Conservation (phyloP, 257 asterid species). For the Agastache rugosa region DNA sequence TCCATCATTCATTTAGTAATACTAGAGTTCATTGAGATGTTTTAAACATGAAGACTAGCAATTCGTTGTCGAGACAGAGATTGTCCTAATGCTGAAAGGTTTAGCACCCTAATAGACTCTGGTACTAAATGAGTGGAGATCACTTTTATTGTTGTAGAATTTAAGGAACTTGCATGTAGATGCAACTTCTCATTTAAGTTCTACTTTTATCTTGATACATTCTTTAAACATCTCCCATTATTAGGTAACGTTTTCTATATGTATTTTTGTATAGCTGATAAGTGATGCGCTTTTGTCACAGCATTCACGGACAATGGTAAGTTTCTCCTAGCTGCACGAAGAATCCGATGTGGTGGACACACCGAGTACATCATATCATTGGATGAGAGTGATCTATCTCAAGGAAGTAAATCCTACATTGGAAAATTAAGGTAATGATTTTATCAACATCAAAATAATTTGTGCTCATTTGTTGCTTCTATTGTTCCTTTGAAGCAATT, state of each 20-base stretch:
- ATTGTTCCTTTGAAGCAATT: not conserved
- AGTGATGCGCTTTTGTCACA: conserved; percentile 47
- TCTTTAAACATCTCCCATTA: conserved; percentile 5
- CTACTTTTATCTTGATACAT: not conserved
- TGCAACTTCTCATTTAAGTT: not conserved
- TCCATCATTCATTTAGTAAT: not conserved
- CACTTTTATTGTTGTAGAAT: not conserved
- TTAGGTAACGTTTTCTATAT: not conserved
- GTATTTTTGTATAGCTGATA: conserved; percentile 3
- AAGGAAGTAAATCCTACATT: conserved; percentile 86
- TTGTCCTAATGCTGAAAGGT: not conserved
- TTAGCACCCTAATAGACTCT: not conserved
- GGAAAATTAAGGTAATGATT: conserved; percentile 83
- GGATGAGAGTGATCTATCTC: conserved; percentile 80
- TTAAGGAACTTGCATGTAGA: no score
- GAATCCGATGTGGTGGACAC: conserved; percentile 75
- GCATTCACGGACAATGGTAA: conserved; percentile 81
- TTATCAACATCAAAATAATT: not conserved
- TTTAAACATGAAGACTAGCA: not conserved
- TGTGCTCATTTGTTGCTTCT: not conserved
- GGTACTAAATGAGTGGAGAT: not conserved
- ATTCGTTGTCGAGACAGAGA: not conserved
- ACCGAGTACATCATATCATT: conserved; percentile 82
- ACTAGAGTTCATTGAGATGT: not conserved
- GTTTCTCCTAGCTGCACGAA: conserved; percentile 93